These are phyloP conservation scores for Phlebiopsis gigantea DNA, from an alignment of 768 basidiomycete species.

Conservation along the genomic window DNA sequence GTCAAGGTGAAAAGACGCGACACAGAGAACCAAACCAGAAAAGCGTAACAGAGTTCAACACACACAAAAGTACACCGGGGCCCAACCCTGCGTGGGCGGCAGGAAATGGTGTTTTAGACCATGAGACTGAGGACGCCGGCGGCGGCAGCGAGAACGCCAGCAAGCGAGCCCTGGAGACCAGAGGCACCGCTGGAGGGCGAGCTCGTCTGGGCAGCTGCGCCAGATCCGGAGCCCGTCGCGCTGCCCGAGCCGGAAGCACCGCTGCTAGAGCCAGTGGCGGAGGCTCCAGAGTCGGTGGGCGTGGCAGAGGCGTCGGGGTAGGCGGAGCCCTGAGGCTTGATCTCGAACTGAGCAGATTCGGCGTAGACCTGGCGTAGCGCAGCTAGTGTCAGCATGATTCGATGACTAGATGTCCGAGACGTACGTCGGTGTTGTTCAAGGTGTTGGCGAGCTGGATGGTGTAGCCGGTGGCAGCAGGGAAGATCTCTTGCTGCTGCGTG, in stretches of 20 bases:
- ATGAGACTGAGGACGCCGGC: conserved; percentile 20
- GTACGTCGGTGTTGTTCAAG: conserved; percentile 48
- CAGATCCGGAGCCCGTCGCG: conserved; percentile 22
- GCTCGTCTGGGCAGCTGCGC: conserved; percentile 15
- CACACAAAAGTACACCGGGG: conserved; percentile 4
- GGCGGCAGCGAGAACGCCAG: conserved; percentile 16
- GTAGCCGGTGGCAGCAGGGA: conserved; percentile 41
- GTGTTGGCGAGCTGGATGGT: conserved; percentile 44
- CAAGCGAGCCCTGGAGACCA: conserved; percentile 12
- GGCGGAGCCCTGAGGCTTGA: conserved; percentile 49
- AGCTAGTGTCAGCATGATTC: neutral
- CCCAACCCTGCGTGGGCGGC: neutral
- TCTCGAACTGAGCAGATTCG: conserved; percentile 49
- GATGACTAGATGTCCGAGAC: conserved; percentile 21
- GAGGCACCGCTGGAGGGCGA: conserved; percentile 14
- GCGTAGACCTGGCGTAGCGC: conserved; percentile 48
- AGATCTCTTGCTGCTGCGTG: conserved; percentile 38
- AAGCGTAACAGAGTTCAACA: neutral
- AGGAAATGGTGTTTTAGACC: conserved; percentile 9
- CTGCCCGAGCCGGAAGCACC: conserved; percentile 19
- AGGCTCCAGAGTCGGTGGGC: conserved; percentile 22
- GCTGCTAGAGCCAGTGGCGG: conserved; percentile 19
- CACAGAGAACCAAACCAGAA: conserved; percentile 1
- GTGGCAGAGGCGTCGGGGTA: conserved; percentile 42
- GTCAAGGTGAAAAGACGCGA: no score